These are phyloP conservation scores for Lachancea nothofagi DNA, from an alignment of 805 yeast species.

Conservation along the genomic window DNA sequence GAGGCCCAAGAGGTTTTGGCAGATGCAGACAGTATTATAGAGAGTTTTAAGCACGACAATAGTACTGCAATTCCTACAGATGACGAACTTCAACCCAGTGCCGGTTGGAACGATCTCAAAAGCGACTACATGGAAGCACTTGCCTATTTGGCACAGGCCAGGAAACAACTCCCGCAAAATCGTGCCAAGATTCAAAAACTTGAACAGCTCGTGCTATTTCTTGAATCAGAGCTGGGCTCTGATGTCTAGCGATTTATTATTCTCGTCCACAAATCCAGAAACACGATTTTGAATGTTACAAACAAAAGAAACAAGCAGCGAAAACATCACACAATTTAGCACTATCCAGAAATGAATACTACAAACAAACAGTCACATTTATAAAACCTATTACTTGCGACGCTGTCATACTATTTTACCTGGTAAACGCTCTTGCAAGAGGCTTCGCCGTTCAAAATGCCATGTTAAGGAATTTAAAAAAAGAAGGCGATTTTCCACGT, in stretches of 20 bases:
- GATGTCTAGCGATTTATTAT: not conserved
- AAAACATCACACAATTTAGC: no score
- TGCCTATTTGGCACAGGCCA: slow-evolving; percentile 12
- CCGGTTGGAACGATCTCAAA: slow-evolving; percentile 1
- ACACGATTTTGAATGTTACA: not conserved
- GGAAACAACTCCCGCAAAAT: slow-evolving; percentile 24
- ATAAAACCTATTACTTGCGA: no score
- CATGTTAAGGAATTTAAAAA: no score
- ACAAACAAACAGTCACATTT: no score
- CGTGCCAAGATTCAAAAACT: slow-evolving; percentile 27
- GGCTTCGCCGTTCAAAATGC: no score
- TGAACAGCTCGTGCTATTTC: slow-evolving; percentile 23
- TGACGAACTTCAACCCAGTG: slow-evolving; percentile 5
- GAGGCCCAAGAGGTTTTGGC: slow-evolving; percentile 7
- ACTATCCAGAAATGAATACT: no score
- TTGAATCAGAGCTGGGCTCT: slow-evolving; percentile 14
- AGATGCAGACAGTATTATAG: slow-evolving; percentile 5
- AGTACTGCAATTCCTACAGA: slow-evolving; percentile 3
- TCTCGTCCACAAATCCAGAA: not conserved
- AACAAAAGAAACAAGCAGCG: no score
- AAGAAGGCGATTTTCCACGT: not conserved
- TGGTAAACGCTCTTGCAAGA: no score
- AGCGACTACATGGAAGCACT: slow-evolving; percentile 11
- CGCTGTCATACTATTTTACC: no score
- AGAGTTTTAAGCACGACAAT: slow-evolving; percentile 9